Conservation (phyloP, 345 rosid genomes). For the Corymbia maculata region DNA sequence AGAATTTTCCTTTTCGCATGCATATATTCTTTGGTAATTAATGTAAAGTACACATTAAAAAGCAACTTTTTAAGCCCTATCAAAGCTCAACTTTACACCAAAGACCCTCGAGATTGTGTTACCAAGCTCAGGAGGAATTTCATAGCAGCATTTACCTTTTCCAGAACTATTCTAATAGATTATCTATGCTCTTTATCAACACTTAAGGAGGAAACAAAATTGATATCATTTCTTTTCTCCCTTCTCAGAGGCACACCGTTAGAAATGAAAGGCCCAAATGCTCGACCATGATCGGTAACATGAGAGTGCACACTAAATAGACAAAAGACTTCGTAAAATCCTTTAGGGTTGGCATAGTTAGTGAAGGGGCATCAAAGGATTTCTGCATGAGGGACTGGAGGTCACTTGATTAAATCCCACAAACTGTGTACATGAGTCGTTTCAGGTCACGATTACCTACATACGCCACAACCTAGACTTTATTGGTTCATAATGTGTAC, state of each 20-base stretch:
- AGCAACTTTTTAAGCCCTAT: not conserved
- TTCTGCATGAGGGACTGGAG: not conserved
- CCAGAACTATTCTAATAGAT: not conserved
- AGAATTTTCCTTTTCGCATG: not conserved
- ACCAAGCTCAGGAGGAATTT: not conserved
- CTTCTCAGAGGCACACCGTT: not conserved
- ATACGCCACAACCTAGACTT: not conserved
- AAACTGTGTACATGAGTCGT: not conserved
- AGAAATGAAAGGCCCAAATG: not conserved
- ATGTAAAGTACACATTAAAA: not conserved
- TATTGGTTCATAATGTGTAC: not conserved
- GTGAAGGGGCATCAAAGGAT: not conserved
- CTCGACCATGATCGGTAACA: not conserved
- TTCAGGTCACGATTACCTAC: not conserved
- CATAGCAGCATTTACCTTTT: not conserved
- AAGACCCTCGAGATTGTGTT: not conserved
- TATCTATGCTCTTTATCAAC: not conserved
- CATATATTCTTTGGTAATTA: not conserved
- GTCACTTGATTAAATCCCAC: not conserved
- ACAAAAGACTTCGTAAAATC: not conserved
- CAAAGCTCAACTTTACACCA: not conserved
- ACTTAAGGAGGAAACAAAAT: not conserved
- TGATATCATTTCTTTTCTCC: not conserved
- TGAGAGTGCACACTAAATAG: not conserved
- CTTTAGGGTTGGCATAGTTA: not conserved